Conservation (phyloP, 371 early-diverging fungal genomes). For the Umbelopsis sp. region DNA sequence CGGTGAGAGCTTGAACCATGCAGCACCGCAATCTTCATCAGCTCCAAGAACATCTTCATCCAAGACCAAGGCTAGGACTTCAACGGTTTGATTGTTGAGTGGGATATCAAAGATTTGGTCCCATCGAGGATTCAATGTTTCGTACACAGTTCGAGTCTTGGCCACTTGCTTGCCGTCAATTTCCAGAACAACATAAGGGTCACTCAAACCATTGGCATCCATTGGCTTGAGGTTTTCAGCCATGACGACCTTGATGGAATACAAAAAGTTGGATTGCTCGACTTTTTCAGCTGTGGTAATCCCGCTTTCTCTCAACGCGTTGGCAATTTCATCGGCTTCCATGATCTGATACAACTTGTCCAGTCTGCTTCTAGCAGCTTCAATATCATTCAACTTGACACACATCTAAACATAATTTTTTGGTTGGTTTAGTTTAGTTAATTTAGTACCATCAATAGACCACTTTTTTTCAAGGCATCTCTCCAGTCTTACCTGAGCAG, state of each 20-base stretch:
- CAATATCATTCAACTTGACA: slow-evolving; percentile 69
- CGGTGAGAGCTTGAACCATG: slow-evolving; percentile 67
- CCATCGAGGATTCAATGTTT: slow-evolving; percentile 88
- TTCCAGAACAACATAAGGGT: slow-evolving; percentile 78
- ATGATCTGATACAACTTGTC: slow-evolving; percentile 67
- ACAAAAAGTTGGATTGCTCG: slow-evolving; percentile 43
- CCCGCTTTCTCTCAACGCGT: slow-evolving; percentile 48
- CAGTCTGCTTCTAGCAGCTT: slow-evolving; percentile 62
- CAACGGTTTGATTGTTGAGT: slow-evolving; percentile 57
- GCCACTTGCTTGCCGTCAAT: slow-evolving; percentile 57
- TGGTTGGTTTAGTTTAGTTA: not conserved
- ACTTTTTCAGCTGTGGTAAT: slow-evolving; percentile 30
- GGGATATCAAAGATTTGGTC: slow-evolving; percentile 87
- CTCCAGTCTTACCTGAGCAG: slow-evolving; percentile 47
- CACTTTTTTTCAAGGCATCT: not conserved
- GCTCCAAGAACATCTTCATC: slow-evolving; percentile 79
- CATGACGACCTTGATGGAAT: slow-evolving; percentile 62
- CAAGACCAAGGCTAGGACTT: slow-evolving; percentile 72
- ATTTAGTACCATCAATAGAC: no score
- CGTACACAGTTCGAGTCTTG: slow-evolving; percentile 68
- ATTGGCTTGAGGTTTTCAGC: slow-evolving; percentile 59
- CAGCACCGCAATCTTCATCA: slow-evolving; percentile 82
- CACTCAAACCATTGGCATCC: slow-evolving; percentile 64
- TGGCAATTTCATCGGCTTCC: slow-evolving; percentile 67
- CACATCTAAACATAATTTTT: slow-evolving; percentile 44